Conservation (phyloP, 331 rosid species). For the Phaseolus coccineus region DNA sequence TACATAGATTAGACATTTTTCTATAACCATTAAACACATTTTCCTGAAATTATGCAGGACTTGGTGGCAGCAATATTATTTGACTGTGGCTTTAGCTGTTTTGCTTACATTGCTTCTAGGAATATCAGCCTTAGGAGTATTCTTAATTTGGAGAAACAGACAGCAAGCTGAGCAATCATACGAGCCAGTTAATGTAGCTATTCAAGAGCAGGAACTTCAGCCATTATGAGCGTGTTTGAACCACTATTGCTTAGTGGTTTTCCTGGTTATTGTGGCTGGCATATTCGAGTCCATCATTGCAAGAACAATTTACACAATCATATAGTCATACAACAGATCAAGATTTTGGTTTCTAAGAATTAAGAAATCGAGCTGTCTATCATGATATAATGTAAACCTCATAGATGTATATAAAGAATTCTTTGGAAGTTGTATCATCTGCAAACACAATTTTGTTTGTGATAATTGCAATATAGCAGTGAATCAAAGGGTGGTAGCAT, state of each 20-base stretch:
- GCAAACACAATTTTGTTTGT: constrained; percentile 47
- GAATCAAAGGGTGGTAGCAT: constrained; percentile 43
- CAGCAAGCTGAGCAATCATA: constrained; percentile 60
- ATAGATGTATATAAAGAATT: constrained; percentile 48
- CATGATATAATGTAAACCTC: constrained; percentile 32
- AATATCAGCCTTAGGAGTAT: constrained; percentile 59
- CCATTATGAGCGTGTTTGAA: constrained; percentile 62
- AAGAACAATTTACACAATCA: constrained; percentile 43
- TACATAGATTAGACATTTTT: constrained; percentile 19
- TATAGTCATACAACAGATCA: constrained; percentile 34
- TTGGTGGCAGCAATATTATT: constrained; percentile 64
- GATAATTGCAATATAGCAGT: constrained; percentile 51
- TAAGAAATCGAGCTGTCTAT: constrained; percentile 42
- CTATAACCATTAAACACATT: not conserved
- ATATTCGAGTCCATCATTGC: constrained; percentile 39
- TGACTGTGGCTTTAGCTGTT: constrained; percentile 53
- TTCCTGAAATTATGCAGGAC: constrained; percentile 64
- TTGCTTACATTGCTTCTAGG: constrained; percentile 59
- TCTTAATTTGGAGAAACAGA: constrained; percentile 71
- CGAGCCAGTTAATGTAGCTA: constrained; percentile 70
- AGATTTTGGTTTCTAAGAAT: constrained; percentile 44
- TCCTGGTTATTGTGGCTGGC: constrained; percentile 31
- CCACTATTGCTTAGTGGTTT: constrained; percentile 39
- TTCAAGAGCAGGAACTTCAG: constrained; percentile 93
- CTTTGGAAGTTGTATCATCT: constrained; percentile 37